Base-by-base conservation (phyloP, 2,329 filamentous ascomycete species). In the Venturia nashicola region DNA sequence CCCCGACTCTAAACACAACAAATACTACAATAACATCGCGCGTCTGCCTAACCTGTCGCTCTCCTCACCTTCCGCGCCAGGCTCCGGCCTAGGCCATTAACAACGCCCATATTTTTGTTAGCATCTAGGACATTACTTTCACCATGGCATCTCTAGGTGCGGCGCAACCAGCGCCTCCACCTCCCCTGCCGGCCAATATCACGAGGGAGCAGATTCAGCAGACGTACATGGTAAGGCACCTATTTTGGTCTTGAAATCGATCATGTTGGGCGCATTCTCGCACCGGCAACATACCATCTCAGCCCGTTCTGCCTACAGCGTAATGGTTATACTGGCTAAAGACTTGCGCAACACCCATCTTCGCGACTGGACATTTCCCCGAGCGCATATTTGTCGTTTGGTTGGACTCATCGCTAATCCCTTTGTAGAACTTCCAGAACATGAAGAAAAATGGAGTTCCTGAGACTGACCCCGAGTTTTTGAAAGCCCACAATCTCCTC, bases 391-490 rank as follows among this genome's bases (percentile, higher is more conserved):
- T 16, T 16, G 27, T 39, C 18, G 40, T 23, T 12, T 2, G 18
- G 42, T 7, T 61, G 23, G 36, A n/a, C 5, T n/a, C 16, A 9
- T 60, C 55, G 34, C 64, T 60, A 39, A 64, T 39, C 20, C 27
- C 59, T 34, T 32, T 42, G 62, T 55, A 65, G 59, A 64, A 34
- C 6, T 57, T 63, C 42, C 88, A 89, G 72, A 85, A 90, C 74
- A 91, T 97, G 89, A 94, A 93, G 76, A 84, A 89, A 64, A 83
- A 87, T 70, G 92, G 92, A 69, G 87, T 95, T 32, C 85, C 90
- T 48, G 82, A 86, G 64, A 88, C 83, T 64, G 91, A 97, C 71
- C 93, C 93, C 57, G 92, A 97, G 73, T 92, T 88, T 71, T 82
- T 93, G 71, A 95, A 94, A 76, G 84, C 86, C 40, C 87, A 90